Evolutionary conservation across 345 rosid species (phyloP).

Genomic region (Dipteronia sinensis): DNA sequence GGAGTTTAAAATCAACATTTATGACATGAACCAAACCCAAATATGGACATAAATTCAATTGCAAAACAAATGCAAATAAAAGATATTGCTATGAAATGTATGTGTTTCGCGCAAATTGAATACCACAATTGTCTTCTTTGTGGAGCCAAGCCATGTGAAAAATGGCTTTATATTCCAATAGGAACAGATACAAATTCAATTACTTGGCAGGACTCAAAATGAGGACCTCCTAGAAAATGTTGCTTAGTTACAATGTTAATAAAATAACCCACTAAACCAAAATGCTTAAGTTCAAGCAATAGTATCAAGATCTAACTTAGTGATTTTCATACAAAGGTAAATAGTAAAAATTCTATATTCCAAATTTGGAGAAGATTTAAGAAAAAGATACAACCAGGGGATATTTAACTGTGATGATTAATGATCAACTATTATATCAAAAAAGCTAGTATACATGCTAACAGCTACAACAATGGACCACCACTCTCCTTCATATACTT

Average conservation of each 20-base stretch:
- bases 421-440: not conserved
- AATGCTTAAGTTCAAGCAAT: not conserved
- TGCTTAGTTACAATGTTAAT: not conserved
- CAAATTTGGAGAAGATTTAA: not conserved
- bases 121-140: too few species aligned
- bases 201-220: not conserved
- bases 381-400: not conserved
- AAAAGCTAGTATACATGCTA: not conserved
- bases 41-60: not conserved
- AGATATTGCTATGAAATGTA: too few species aligned
- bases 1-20: too few species aligned
- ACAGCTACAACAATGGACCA: not conserved
- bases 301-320: not conserved
- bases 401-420: not conserved
- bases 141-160: too few species aligned
- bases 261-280: not conserved
- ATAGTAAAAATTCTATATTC: not conserved
- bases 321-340: too few species aligned
- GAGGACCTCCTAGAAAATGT: not conserved
- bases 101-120: too few species aligned
- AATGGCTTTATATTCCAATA: too few species aligned
- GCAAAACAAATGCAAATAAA: not conserved
- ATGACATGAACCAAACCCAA: not conserved
- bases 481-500: not conserved
- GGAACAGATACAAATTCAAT: not conserved